Evolutionary conservation across 805 yeast genomes (phyloP).

Genomic region (Priceomyces medius): DNA sequence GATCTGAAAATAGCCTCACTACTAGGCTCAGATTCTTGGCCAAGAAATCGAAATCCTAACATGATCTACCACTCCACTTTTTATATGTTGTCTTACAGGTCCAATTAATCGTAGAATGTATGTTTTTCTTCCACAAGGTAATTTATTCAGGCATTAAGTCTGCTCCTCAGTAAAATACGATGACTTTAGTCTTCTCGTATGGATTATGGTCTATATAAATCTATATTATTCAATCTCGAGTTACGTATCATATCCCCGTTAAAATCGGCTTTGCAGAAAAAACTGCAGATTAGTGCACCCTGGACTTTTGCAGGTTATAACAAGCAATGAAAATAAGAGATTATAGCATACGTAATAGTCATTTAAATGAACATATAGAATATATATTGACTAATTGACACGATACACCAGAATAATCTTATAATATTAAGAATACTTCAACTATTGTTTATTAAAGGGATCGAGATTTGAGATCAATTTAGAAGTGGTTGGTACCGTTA

Average conservation of each 20-base stretch:
- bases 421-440: too few species aligned
- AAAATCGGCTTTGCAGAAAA: background rate
- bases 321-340: background rate
- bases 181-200: background rate
- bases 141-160: background rate
- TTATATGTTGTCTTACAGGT: background rate
- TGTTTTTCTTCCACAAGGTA: background rate
- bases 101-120: constrained; percentile 3
- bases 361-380: too few species aligned
- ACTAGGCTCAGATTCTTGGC: background rate
- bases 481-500: background rate
- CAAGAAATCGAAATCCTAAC: constrained; percentile 2
- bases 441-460: too few species aligned
- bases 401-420: too few species aligned
- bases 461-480: background rate
- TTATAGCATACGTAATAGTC: background rate
- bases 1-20: constrained; percentile 44
- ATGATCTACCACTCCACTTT: background rate
- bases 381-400: too few species aligned
- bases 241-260: constrained; percentile 1
- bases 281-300: background rate
- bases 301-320: background rate
- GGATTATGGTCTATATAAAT: background rate
- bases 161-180: background rate
- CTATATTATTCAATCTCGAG: background rate